phyloP scores from a whole-genome alignment of 2,329 filamentous ascomycete genomes.

The Diaporthe amygdali region DNA sequence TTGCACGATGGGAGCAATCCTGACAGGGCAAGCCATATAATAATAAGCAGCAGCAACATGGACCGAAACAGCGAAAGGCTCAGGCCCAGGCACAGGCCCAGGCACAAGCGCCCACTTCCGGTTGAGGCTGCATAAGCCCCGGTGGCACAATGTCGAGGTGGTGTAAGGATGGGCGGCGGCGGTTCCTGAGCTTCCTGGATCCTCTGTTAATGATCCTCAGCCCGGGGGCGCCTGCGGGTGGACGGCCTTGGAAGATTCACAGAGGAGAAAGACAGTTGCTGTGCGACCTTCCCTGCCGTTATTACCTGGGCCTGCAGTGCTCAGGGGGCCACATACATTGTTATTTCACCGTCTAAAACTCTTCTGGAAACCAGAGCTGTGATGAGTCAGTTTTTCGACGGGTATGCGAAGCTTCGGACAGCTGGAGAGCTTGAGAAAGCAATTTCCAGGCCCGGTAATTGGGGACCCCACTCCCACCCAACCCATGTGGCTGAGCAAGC shows the following conservation, averaged over 20 bases:
- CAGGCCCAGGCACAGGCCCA: too few relatives aligned
- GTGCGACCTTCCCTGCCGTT: slow-evolving; percentile 1
- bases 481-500: slow-evolving; percentile 3
- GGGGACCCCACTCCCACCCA: not conserved
- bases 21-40: not conserved
- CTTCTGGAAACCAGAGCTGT: not conserved
- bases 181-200: slow-evolving; percentile 10
- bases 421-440: not conserved
- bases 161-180: not conserved
- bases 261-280: not conserved
- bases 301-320: not conserved
- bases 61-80: not conserved
- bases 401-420: not conserved
- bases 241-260: not conserved
- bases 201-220: slow-evolving; percentile 5
- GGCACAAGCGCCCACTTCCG: not conserved
- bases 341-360: not conserved
- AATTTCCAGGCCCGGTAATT: slow-evolving; percentile 11
- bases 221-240: not conserved
- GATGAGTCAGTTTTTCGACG: not conserved
- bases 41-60: not conserved
- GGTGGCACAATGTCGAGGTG: slow-evolving; percentile 1
- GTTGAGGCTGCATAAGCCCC: slow-evolving; percentile 18
- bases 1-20: not conserved
- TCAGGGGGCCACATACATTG: not conserved